Percentiles rank a stretch among this genome's conserved stretches.
Evolutionary conservation across 2,329 filamentous ascomycete species (phyloP).

Genomic region (Botrytis byssoidea): DNA sequence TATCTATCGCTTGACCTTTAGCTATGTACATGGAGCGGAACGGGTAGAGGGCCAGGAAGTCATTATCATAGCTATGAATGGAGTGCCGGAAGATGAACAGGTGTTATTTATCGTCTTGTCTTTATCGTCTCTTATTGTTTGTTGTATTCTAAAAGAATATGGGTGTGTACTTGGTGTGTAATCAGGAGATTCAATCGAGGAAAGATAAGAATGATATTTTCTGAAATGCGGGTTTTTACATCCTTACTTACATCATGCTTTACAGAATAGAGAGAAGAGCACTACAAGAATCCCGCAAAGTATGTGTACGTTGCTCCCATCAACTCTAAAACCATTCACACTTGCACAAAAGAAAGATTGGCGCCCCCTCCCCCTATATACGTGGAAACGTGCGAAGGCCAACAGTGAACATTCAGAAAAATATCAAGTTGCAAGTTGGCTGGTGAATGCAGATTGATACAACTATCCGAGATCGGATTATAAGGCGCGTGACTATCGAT

Average conservation of each 20-base stretch:
- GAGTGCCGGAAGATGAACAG: not conserved
- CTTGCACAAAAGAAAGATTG: not conserved
- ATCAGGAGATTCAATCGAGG: not conserved
- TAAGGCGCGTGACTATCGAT: not conserved
- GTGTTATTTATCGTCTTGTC: not conserved
- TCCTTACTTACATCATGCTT: not conserved
- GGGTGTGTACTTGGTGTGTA: not conserved
- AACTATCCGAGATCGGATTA: not conserved
- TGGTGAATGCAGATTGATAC: not conserved
- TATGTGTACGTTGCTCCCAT: not conserved
- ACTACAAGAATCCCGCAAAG: not conserved
- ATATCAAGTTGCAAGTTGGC: not conserved
- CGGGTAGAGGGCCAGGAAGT: not conserved
- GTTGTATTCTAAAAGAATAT: not conserved
- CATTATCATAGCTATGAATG: not conserved
- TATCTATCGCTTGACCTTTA: not conserved
- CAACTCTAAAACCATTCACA: not conserved
- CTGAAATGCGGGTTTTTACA: not conserved
- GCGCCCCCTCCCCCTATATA: not conserved
- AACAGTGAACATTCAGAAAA: not conserved
- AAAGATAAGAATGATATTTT: not conserved
- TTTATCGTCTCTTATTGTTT: not conserved
- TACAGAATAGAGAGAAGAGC: not conserved
- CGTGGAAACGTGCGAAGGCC: not conserved
- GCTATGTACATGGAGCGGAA: not conserved